Evolutionary conservation across 805 yeast genomes (phyloP).

Genomic region (Saccharomycopsis sp.): DNA sequence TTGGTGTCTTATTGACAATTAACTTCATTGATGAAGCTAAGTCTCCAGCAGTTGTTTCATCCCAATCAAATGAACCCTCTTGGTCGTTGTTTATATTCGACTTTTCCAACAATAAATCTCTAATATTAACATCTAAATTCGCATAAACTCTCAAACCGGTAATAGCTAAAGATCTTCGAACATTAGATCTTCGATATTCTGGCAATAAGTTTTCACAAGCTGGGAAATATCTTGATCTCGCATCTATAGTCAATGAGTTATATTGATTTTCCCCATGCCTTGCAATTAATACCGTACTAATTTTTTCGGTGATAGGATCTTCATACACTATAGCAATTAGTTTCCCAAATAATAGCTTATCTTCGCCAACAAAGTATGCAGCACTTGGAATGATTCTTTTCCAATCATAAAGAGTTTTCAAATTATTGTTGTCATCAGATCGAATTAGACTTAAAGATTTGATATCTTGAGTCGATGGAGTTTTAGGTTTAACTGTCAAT

Average conservation of each 20-base stretch:
- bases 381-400: conserved; percentile 37
- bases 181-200: conserved; percentile 45
- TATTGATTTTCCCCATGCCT: conserved; percentile 61
- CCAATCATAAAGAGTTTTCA: conserved; percentile 33
- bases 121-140: conserved; percentile 34
- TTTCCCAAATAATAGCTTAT: conserved; percentile 39
- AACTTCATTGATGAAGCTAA: conserved; percentile 61
- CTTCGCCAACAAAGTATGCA: conserved; percentile 47
- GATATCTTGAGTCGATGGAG: conserved; percentile 17
- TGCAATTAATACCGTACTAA: conserved; percentile 51
- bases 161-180: conserved; percentile 71
- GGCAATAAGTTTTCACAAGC: conserved; percentile 64
- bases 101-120: conserved; percentile 19
- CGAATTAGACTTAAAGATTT: conserved; percentile 13
- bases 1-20: conserved; percentile 46
- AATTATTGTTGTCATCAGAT: conserved; percentile 20
- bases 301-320: conserved; percentile 36
- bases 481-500: conserved; percentile 2
- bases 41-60: conserved; percentile 80
- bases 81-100: conserved; percentile 22
- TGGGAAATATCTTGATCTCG: conserved; percentile 64
- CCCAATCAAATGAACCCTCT: conserved; percentile 51
- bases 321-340: conserved; percentile 45
- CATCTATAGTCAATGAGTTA: conserved; percentile 48
- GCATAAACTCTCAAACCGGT: conserved; percentile 63